Evolutionary conservation across 768 basidiomycete genomes (phyloP).

Genomic region (Kondoa subrosea): DNA sequence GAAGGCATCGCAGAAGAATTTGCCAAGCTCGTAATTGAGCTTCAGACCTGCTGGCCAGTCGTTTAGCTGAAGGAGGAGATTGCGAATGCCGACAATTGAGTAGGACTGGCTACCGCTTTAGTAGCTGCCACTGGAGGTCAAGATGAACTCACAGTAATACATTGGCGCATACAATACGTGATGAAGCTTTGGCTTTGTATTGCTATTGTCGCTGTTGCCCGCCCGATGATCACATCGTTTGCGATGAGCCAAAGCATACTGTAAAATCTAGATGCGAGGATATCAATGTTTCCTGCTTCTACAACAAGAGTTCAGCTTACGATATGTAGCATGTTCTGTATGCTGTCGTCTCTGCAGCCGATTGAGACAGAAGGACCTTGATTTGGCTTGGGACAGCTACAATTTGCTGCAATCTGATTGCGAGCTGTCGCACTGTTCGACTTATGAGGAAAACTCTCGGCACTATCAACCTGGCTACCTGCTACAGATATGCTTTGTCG

Average conservation of each 20-base stretch:
- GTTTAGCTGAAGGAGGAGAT: constrained; percentile 62
- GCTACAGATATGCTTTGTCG: too few species aligned
- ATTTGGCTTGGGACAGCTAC: background rate
- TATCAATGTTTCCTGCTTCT: constrained; percentile 19
- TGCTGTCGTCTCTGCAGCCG: background rate
- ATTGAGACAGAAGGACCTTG: background rate
- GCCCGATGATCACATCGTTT: constrained; percentile 83
- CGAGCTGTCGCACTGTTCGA: background rate
- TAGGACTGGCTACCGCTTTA: constrained; percentile 28
- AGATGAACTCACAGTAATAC: background rate
- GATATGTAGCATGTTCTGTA: background rate
- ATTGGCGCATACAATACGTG: constrained; percentile 34
- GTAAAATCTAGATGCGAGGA: constrained; percentile 47
- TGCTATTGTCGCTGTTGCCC: constrained; percentile 47
- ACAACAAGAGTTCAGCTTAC: background rate
- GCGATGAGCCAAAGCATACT: constrained; percentile 78
- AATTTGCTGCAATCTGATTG: background rate
- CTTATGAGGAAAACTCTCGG: too few species aligned
- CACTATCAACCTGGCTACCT: too few species aligned
- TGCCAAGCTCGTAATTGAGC: constrained; percentile 83
- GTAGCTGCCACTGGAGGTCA: background rate
- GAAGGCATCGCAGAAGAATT: constrained; percentile 60
- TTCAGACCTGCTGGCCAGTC: constrained; percentile 93
- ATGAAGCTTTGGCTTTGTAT: constrained; percentile 32
- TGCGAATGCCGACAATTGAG: constrained; percentile 40